Conservation (phyloP, 2,329 filamentous ascomycete species). For the Endothia cerciana region DNA sequence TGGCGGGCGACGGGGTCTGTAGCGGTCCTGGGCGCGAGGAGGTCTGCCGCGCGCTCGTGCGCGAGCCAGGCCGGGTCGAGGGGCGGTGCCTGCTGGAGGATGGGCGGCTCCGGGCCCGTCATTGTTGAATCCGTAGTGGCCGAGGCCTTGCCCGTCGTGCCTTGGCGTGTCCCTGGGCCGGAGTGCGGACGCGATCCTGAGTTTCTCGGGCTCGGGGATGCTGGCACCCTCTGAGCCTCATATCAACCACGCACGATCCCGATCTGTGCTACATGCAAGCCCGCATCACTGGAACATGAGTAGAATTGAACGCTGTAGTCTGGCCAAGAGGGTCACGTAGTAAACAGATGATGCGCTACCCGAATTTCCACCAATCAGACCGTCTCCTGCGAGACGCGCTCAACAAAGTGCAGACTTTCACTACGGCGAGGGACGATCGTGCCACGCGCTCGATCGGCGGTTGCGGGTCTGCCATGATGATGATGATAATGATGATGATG, state of each 20-base stretch:
- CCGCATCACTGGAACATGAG: too few relatives aligned
- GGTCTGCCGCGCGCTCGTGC: conserved; percentile 40
- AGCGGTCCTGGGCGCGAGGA: conserved; percentile 35
- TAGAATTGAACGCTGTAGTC: too few relatives aligned
- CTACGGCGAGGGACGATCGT: background rate
- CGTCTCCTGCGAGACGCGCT: background rate
- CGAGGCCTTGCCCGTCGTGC: background rate
- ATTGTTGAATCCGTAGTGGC: background rate
- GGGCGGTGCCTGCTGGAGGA: conserved; percentile 41
- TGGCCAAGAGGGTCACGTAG: background rate
- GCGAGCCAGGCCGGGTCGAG: conserved; percentile 46
- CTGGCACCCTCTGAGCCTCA: too few relatives aligned
- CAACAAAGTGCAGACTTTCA: background rate
- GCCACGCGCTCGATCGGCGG: background rate
- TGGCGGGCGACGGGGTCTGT: conserved; percentile 41
- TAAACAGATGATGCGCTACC: background rate
- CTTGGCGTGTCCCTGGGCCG: background rate
- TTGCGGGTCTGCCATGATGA: background rate
- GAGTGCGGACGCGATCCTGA: too few relatives aligned
- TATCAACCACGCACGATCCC: too few relatives aligned
- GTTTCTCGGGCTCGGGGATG: background rate
- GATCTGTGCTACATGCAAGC: too few relatives aligned
- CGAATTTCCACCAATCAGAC: conserved; percentile 12
- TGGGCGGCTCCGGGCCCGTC: conserved; percentile 31
- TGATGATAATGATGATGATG: too few relatives aligned